Evolutionary conservation across 345 rosid species (phyloP), one percentile per base, ranked within the genome.

Genomic region (Hibiscus tridactylites): DNA sequence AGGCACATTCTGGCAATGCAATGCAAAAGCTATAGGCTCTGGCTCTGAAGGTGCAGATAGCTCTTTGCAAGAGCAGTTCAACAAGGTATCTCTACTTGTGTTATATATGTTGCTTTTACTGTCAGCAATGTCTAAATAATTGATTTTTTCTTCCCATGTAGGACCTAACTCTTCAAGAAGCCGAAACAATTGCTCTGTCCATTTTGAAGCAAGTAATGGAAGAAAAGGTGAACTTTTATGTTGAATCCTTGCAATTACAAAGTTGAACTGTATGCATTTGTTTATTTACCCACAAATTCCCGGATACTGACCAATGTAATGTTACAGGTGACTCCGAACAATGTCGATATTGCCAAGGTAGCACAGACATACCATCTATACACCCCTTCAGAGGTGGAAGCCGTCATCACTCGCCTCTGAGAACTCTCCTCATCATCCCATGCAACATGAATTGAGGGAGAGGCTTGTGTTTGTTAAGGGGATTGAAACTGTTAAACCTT

Each of bases 1-100:
- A 1, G 97, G 98, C 73, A 94, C 98, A 78, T 94, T 91, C 81
- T 94, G 98, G 98, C 96, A 94, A 76, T 94, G 98, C 89, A 91
- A 90, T 80, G 96, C 95, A 47, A 94, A 94, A 81, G 98, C 97
- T 10, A 94, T 94, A 61, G 98, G 98, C 46, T 94, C 98, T n/a
- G 95, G 98, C 19, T 91, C 97, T 9, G 97, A 91, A 85, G 98
- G 98, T 59, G 98, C 98, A 8, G 96, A 94, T 75, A 91, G 95
- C 81, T 86, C 98, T 72, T 81, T 91, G 73, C 97, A 94, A 77
- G 98, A 94, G 86, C 97, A 91, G 65, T 94, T 84, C 78, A 94
- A 88, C 89, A 88, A 91, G 88, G 98, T 91, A 72, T 53, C 58
- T 31, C 68, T 37, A 6, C 64, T 71, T 26, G 15, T 24, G 19